These are phyloP conservation scores for Eutrema japonicum DNA, from an alignment of 345 rosid genomes.

Conservation along the genomic window DNA sequence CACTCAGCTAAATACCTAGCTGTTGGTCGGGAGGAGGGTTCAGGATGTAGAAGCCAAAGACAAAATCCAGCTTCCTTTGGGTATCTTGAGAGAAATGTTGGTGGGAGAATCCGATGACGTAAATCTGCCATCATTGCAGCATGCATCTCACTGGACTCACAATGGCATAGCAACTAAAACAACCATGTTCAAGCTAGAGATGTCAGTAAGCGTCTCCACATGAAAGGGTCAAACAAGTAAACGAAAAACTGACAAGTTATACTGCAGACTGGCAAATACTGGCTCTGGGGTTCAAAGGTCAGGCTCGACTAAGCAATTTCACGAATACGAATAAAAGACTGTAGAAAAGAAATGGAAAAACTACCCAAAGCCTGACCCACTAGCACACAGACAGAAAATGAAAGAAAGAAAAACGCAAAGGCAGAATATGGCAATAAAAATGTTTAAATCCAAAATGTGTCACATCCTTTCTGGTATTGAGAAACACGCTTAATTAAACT, in stretches of 20 bases:
- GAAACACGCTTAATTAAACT: neutral
- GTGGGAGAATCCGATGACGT: slow-evolving; percentile 65
- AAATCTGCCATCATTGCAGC: slow-evolving; percentile 60
- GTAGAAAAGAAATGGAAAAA: slow-evolving; percentile 9
- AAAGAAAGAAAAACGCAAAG: slow-evolving; percentile 22
- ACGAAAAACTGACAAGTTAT: slow-evolving; percentile 2
- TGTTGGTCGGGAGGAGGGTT: slow-evolving; percentile 69
- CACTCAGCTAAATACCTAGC: slow-evolving; percentile 55
- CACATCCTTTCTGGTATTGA: neutral
- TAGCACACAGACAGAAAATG: slow-evolving; percentile 15
- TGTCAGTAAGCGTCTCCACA: slow-evolving; percentile 19
- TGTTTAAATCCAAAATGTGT: neutral
- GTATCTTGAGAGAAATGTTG: slow-evolving; percentile 64
- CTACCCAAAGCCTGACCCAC: slow-evolving; percentile 14
- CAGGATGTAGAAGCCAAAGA: slow-evolving; percentile 89
- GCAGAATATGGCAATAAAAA: neutral
- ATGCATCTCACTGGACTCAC: slow-evolving; percentile 58
- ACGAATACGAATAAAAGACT: neutral
- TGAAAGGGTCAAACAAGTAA: slow-evolving; percentile 16
- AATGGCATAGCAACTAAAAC: slow-evolving; percentile 62
- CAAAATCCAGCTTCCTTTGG: slow-evolving; percentile 78
- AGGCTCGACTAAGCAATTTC: slow-evolving; percentile 9
- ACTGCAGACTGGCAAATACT: neutral
- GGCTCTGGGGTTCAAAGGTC: slow-evolving; percentile 22
- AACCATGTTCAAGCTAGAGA: slow-evolving; percentile 42